Evolutionary conservation across 2,329 filamentous ascomycete species (phyloP).

Genomic region (Seiridium unicorne): DNA sequence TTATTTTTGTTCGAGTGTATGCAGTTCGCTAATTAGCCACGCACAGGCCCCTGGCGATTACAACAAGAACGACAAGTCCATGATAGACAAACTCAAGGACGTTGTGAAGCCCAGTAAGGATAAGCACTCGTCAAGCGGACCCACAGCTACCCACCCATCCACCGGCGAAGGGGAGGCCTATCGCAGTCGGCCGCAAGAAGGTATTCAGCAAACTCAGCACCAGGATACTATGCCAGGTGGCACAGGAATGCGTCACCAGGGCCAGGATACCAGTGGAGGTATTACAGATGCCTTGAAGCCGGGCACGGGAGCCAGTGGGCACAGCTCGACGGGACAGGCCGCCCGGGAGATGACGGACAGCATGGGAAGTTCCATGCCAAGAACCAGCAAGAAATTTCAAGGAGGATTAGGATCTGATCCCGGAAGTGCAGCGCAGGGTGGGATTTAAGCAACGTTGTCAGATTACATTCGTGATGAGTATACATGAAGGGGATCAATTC

Average conservation of each 20-base stretch:
- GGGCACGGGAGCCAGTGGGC: not conserved
- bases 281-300: not conserved
- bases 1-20: not conserved
- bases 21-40: not conserved
- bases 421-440: not conserved
- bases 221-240: not conserved
- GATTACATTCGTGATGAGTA: too few relatives aligned
- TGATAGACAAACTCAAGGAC: not conserved
- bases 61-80: not conserved
- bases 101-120: not conserved
- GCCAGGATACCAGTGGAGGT: not conserved
- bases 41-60: not conserved
- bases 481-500: too few relatives aligned
- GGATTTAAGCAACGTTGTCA: too few relatives aligned
- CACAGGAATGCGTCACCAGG: conserved; percentile 3
- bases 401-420: not conserved
- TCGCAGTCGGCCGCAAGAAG: not conserved
- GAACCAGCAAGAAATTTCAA: not conserved
- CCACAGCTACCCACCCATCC: not conserved
- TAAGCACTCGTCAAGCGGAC: not conserved
- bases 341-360: not conserved
- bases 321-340: not conserved
- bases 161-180: not conserved
- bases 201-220: not conserved
- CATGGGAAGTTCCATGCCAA: not conserved